Evolutionary conservation across 805 yeast species (phyloP), one percentile per base, ranked within the genome.

Genomic region (Ogataea angusta): DNA sequence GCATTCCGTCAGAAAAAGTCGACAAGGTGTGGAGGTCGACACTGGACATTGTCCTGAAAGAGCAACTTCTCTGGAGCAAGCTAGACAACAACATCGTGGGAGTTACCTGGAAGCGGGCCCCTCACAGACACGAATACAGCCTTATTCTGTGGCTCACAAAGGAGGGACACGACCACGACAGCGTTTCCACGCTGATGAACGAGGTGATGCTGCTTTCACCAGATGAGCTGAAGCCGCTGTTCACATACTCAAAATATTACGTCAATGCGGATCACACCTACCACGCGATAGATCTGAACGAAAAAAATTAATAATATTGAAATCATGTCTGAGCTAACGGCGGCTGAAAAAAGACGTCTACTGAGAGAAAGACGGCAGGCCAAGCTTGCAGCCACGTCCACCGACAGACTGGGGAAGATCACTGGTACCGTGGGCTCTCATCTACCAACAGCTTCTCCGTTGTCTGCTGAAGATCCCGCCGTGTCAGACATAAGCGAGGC

Each of bases 341-440:
- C 76, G 6, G 80, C 78, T 29, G 86, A 80, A 48, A 78, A 73
- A 60, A 74, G 79, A 53, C 67, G 67, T 39, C 51, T 79, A 16
- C 59, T 81, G 32, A 69, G 85, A 43, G 85, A 82, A 54, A 71
- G 84, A 55, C 70, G 88, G 54, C 80, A 76, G 31, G 80, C 83
- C 46, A 80, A 79, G 56, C 70, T 81, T 67, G 81, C 82, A 4
- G 43, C 50, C 6, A 73, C 72, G 33, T 82, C 80, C 15, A 54
- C 75, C 3, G 67, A 67, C 15, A 64, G 88, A 45, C 59, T 82
- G 52, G 76, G 72, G 46, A 71, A 69, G 41, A 73, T 73, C 40
- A 63, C 73, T 2, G 74, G 73, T 2, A 55, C 62, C 15, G 58
- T 61, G 18, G 62, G 61, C 33, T 64, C 73, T 29, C 59, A 55